Evolutionary conservation across 2,329 filamentous ascomycete species (phyloP).

Genomic region (Fusarium sp.): DNA sequence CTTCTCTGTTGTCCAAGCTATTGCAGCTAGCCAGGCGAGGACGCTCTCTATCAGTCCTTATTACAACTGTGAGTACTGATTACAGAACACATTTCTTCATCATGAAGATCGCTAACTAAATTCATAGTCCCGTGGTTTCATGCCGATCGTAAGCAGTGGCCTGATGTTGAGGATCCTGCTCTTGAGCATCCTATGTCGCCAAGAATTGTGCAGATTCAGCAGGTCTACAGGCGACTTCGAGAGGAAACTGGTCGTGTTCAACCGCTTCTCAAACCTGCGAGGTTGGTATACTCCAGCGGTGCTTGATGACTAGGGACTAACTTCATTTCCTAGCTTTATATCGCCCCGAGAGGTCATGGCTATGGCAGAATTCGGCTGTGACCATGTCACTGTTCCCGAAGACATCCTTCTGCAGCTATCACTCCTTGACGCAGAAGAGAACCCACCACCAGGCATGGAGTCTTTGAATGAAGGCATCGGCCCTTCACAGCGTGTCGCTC

Average conservation of each 20-base stretch:
- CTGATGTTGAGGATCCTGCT: constrained; percentile 9
- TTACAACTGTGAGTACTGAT: neutral
- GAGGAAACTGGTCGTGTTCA: neutral
- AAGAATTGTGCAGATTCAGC: neutral
- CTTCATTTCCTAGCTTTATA: neutral
- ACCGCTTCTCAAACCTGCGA: constrained; percentile 9
- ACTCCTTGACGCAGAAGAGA: neutral
- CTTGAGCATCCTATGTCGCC: constrained; percentile 18
- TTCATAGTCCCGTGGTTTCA: constrained; percentile 10
- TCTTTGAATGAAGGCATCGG: rapidly evolving
- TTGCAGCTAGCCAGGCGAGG: neutral
- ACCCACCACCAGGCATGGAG: neutral
- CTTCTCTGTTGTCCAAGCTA: constrained; percentile 1
- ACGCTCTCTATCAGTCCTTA: neutral
- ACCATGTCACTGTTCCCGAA: constrained; percentile 1
- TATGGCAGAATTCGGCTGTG: constrained; percentile 3
- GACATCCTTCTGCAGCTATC: constrained; percentile 7
- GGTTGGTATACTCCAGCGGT: neutral
- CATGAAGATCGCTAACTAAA: too few species aligned
- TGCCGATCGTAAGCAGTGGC: neutral
- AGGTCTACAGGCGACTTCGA: neutral
- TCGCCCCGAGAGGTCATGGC: constrained; percentile 4
- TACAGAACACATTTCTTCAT: too few species aligned
- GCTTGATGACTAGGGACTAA: rapidly evolving
- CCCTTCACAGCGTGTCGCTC: neutral